Evolutionary conservation across 2,329 filamentous ascomycete genomes (phyloP).

Genomic region (Achaetomium macrosporum): DNA sequence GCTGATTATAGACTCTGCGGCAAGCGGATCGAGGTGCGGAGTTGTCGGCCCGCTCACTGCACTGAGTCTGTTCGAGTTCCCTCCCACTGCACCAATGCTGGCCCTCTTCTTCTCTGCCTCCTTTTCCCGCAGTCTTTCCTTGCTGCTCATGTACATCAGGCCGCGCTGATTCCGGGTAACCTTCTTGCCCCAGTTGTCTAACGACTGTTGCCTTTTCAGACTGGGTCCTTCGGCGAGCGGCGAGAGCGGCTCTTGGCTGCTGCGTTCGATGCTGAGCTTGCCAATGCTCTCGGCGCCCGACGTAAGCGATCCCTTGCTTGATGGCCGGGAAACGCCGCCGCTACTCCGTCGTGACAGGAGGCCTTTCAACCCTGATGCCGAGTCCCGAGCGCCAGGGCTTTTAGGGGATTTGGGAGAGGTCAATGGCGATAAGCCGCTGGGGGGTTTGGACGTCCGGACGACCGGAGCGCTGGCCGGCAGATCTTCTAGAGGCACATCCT

Average conservation of each 20-base stretch:
- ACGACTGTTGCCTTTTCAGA: conserved; percentile 47
- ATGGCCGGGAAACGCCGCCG: conserved; percentile 48
- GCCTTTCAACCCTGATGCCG: conserved; percentile 45
- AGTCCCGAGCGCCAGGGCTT: conserved; percentile 37
- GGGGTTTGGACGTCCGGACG: conserved; percentile 74
- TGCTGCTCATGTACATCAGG: conserved; percentile 69
- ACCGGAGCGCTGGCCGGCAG: conserved; percentile 62
- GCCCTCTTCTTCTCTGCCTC: conserved; percentile 56
- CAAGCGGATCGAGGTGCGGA: conserved; percentile 41
- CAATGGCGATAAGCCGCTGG: conserved; percentile 66
- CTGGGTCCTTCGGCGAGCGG: conserved; percentile 44
- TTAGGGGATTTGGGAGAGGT: conserved; percentile 56
- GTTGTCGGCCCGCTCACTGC: conserved; percentile 28
- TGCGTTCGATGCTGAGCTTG: conserved; percentile 57
- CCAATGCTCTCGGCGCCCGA: conserved; percentile 59
- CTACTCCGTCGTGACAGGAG: conserved; percentile 45
- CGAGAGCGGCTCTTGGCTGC: conserved; percentile 35
- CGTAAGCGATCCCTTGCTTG: conserved; percentile 50
- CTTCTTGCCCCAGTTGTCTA: conserved; percentile 59
- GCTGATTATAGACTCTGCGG: conserved; percentile 49
- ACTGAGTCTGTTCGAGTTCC: conserved; percentile 35
- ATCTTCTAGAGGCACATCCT: conserved; percentile 49
- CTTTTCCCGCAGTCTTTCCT: conserved; percentile 58
- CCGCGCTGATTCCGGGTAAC: conserved; percentile 48
- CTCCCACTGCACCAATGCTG: conserved; percentile 37